Percentiles rank a stretch among this genome's conserved stretches.
Evolutionary conservation across 441 rosid genomes (phyloP).

Genomic region (Corymbia citriodora): DNA sequence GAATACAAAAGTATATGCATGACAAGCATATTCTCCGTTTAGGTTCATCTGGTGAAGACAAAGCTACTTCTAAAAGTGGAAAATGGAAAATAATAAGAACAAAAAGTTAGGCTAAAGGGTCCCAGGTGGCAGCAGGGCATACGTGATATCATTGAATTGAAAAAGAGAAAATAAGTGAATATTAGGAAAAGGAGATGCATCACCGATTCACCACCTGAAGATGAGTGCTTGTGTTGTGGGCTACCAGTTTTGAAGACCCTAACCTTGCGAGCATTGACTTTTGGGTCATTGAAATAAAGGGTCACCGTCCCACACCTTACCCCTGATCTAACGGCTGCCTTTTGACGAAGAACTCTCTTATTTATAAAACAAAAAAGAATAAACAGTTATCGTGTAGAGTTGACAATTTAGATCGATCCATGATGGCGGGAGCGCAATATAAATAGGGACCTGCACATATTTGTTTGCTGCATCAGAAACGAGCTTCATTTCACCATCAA

Average conservation of each 20-base stretch:
- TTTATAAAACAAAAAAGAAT: background rate
- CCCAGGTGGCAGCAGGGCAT: background rate
- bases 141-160: background rate
- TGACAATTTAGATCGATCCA: slow-evolving; percentile 14
- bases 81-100: background rate
- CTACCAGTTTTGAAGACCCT: background rate
- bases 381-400: background rate
- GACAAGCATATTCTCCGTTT: background rate
- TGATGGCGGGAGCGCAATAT: slow-evolving; percentile 41
- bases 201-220: no score
- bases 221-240: background rate
- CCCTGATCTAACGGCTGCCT: slow-evolving; percentile 12
- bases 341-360: background rate
- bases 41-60: background rate
- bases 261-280: slow-evolving; percentile 13
- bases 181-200: no score
- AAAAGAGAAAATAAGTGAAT: no score
- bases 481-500: background rate
- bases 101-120: background rate
- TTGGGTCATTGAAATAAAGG: background rate
- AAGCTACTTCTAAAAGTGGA: background rate
- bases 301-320: slow-evolving; percentile 28
- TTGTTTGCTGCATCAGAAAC: slow-evolving; percentile 3
- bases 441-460: slow-evolving; percentile 14
- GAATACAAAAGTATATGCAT: background rate